A percentile compares a stretch with the other conserved stretches of the same genome.
Conservation (phyloP, 495 filamentous ascomycete genomes). For the Chlorociboria aeruginascens region DNA sequence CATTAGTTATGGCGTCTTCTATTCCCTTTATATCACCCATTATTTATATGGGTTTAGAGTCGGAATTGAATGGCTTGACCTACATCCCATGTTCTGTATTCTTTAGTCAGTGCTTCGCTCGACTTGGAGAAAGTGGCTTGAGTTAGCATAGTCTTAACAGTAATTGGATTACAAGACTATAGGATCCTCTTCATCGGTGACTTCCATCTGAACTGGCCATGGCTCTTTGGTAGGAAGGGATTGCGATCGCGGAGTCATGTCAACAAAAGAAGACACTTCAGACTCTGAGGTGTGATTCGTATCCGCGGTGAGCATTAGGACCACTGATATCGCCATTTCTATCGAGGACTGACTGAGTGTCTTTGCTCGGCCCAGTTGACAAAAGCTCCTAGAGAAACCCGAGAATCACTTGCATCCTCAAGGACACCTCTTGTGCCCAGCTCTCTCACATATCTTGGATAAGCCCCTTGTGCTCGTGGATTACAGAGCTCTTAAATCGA, state of each 20-base stretch:
- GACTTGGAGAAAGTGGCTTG: no score
- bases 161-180: no score
- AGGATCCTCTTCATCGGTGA: no score
- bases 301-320: not conserved
- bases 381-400: not conserved
- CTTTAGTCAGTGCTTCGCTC: no score
- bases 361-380: not conserved
- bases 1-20: not conserved
- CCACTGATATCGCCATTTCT: not conserved
- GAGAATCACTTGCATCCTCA: not conserved
- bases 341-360: not conserved
- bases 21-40: not conserved
- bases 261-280: not conserved
- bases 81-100: not conserved
- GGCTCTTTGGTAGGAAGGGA: not conserved
- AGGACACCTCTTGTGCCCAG: slow-evolving; percentile 7
- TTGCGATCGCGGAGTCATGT: not conserved
- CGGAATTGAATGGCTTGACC: not conserved
- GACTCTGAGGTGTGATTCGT: not conserved
- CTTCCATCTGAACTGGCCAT: no score
- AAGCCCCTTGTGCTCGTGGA: slow-evolving; percentile 3
- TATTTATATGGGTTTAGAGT: not conserved
- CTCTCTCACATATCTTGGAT: slow-evolving; percentile 10
- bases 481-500: not conserved
- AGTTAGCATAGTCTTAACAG: no score